Evolutionary conservation across 2,329 filamentous ascomycete species (phyloP).

Genomic region (Colletotrichum lentis): DNA sequence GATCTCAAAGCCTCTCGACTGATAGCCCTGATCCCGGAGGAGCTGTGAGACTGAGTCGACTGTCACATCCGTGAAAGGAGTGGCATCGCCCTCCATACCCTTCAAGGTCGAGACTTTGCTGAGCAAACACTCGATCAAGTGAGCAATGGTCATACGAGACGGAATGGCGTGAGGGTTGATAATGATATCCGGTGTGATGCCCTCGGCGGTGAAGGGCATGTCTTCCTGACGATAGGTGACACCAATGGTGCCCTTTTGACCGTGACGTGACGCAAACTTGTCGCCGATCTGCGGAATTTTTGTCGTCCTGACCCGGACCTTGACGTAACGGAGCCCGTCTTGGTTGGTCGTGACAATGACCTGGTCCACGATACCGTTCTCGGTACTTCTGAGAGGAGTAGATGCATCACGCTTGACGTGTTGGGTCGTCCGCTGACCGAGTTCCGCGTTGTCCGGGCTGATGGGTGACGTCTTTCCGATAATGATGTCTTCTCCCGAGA

Average conservation of each 20-base stretch:
- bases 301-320: slow-evolving; percentile 95
- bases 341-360: slow-evolving; percentile 94
- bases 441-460: slow-evolving; percentile 88
- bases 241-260: slow-evolving; percentile 98
- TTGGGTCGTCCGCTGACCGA: slow-evolving; percentile 87
- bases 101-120: slow-evolving; percentile 94
- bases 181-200: slow-evolving; percentile 92
- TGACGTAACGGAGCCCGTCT: slow-evolving; percentile 94
- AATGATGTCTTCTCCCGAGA: slow-evolving; percentile 97
- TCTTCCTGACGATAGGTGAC: slow-evolving; percentile 98
- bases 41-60: slow-evolving; percentile 91
- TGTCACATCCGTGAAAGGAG: slow-evolving; percentile 96
- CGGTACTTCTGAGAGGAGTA: slow-evolving; percentile 91
- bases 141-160: slow-evolving; percentile 99
- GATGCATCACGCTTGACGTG: slow-evolving; percentile 96
- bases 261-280: slow-evolving; percentile 99
- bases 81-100: slow-evolving; percentile 96
- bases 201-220: slow-evolving; percentile 96
- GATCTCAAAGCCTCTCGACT: slow-evolving; percentile 95
- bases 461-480: slow-evolving; percentile 98
- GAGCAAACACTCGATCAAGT: slow-evolving; percentile 98
- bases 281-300: slow-evolving; percentile 99
- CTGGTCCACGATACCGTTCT: slow-evolving; percentile 94
- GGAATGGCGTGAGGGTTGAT: slow-evolving; percentile 99
- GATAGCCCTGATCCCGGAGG: slow-evolving; percentile 88